Conservation (phyloP, 2,329 filamentous ascomycete genomes). For the Alternaria sp. region DNA sequence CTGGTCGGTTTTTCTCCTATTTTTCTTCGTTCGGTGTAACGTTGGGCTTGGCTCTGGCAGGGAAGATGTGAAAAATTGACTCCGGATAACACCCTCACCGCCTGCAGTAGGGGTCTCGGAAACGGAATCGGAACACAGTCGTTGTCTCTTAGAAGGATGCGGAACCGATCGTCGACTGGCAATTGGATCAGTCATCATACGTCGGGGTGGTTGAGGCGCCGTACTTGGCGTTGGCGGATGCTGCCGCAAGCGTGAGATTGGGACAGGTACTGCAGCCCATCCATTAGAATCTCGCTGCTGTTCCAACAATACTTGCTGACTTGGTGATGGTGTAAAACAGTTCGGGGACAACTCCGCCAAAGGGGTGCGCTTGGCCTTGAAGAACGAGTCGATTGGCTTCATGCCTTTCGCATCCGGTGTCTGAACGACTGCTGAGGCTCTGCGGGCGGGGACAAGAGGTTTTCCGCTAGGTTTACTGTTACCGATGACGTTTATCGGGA, state of each 20-base stretch:
- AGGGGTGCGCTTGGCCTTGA: conserved; percentile 69
- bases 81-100: conserved; percentile 49
- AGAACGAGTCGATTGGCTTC: conserved; percentile 70
- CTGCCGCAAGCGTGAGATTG: conserved; percentile 50
- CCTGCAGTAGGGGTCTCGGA: conserved; percentile 40
- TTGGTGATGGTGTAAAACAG: conserved; percentile 71
- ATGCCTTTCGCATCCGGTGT: conserved; percentile 66
- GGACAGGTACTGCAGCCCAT: conserved; percentile 64
- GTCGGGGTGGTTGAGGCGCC: conserved; percentile 54
- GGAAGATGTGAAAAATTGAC: conserved; percentile 56
- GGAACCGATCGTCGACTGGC: conserved; percentile 56
- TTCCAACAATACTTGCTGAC: conserved; percentile 67
- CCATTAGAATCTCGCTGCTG: conserved; percentile 60
- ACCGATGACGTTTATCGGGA: conserved; percentile 58
- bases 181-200: conserved; percentile 49
- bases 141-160: conserved; percentile 54
- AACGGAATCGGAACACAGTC: conserved; percentile 56
- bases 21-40: conserved; percentile 46
- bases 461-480: conserved; percentile 47
- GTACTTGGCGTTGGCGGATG: conserved; percentile 44
- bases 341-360: conserved; percentile 74
- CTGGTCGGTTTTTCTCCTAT: conserved; percentile 42
- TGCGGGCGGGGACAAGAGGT: conserved; percentile 52
- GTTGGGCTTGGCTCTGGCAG: conserved; percentile 54
- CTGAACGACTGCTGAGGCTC: conserved; percentile 30